Percentiles rank a stretch among this genome's conserved stretches.
phyloP scores from a whole-genome alignment of 768 basidiomycete species.

The Russula griseocarnosa region DNA sequence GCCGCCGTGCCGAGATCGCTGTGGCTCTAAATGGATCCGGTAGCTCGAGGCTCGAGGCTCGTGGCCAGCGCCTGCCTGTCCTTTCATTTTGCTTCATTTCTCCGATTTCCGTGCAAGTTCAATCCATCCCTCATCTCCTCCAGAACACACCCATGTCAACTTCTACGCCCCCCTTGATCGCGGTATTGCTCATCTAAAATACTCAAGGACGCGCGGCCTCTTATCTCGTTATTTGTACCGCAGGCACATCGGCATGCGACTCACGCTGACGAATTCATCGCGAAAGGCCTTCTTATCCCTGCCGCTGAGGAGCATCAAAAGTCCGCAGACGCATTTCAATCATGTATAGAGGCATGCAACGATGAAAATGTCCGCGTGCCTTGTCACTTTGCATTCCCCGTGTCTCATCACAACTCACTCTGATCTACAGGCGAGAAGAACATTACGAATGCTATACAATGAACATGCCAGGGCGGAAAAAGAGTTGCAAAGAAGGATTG shows the following conservation, averaged over 20 bases:
- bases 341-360: constrained; percentile 66
- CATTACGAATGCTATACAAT: constrained; percentile 67
- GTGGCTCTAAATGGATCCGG: not conserved
- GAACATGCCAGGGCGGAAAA: constrained; percentile 68
- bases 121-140: not conserved
- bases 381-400: constrained; percentile 14
- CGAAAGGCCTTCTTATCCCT: constrained; percentile 63
- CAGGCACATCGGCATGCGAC: constrained; percentile 82
- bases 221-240: constrained; percentile 15
- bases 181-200: constrained; percentile 26
- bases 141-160: constrained; percentile 28
- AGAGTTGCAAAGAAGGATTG: constrained; percentile 68
- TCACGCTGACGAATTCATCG: constrained; percentile 69
- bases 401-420: constrained; percentile 5
- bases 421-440: constrained; percentile 61
- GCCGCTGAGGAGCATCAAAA: constrained; percentile 71
- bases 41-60: constrained; percentile 4
- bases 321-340: constrained; percentile 71
- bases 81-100: constrained; percentile 9
- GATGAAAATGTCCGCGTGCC: constrained; percentile 58
- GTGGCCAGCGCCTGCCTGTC: constrained; percentile 1
- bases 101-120: not conserved
- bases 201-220: not conserved
- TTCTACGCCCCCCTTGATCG: constrained; percentile 30
- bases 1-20: constrained; percentile 15